phyloP scores from a whole-genome alignment of 2,329 filamentous ascomycete genomes.

The Fusarium zealandicum region DNA sequence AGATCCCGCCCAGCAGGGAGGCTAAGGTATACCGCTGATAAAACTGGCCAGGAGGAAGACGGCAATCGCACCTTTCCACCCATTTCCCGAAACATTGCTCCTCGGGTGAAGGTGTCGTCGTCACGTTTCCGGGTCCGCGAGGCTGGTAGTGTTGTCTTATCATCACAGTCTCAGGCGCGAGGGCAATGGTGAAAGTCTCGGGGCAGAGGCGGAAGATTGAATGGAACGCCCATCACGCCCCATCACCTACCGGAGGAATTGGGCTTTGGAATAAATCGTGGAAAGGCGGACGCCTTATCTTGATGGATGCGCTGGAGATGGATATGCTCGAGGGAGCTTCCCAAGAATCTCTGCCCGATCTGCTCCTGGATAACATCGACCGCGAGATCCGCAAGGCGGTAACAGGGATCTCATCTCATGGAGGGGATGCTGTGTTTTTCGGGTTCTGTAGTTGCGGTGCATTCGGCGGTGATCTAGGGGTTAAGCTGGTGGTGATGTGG shows the following conservation, averaged over 20 bases:
- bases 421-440: conserved; percentile 32
- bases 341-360: conserved; percentile 35
- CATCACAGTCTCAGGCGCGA: conserved; percentile 40
- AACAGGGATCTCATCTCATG: conserved; percentile 39
- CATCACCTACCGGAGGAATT: neutral
- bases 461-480: conserved; percentile 45
- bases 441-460: conserved; percentile 49
- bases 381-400: conserved; percentile 44
- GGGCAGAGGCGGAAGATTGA: conserved; percentile 43
- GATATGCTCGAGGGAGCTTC: conserved; percentile 36
- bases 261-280: conserved; percentile 7
- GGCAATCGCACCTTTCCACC: no score
- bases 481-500: conserved; percentile 45
- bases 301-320: conserved; percentile 50
- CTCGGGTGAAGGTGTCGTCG: no score
- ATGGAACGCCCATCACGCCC: conserved; percentile 20
- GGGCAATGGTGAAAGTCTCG: conserved; percentile 41
- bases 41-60: no score
- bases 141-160: no score
- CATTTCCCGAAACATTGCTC: no score
- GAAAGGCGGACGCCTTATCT: conserved; percentile 42
- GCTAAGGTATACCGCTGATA: no score
- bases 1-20: no score
- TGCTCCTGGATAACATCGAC: conserved; percentile 36
- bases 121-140: no score